Conservation (phyloP, 2,329 filamentous ascomycete species). For the Colletotrichum horii region DNA sequence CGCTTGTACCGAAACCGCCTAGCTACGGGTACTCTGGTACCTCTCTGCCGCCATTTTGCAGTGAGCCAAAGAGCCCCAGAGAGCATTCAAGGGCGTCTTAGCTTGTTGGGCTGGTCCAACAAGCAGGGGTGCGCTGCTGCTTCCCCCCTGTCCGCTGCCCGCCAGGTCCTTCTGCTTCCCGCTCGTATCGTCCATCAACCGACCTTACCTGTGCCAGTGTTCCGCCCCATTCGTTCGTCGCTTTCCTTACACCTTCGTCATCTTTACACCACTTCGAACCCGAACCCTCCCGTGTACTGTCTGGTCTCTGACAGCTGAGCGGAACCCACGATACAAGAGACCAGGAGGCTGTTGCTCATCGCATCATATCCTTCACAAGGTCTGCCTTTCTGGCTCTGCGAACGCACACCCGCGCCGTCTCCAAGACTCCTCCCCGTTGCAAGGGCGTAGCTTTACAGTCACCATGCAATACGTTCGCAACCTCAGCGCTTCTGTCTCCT, state of each 20-base stretch:
- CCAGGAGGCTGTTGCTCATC: neutral
- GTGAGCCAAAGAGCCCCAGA: neutral
- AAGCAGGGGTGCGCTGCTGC: constrained; percentile 1
- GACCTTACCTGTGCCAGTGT: neutral
- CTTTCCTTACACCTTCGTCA: constrained; percentile 11
- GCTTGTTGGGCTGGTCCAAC: constrained; percentile 21
- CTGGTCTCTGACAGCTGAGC: neutral
- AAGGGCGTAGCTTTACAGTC: neutral
- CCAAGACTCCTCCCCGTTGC: neutral
- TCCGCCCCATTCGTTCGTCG: neutral
- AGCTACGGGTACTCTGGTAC: neutral
- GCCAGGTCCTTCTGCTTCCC: neutral
- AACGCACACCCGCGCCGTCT: neutral
- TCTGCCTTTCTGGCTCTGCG: neutral
- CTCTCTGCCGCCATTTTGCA: neutral
- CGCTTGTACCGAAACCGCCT: neutral
- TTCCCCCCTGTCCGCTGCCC: neutral
- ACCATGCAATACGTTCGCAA: constrained; percentile 98
- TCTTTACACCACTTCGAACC: constrained; percentile 3
- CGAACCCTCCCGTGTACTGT: neutral
- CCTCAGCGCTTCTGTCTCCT: constrained; percentile 93
- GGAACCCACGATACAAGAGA: neutral
- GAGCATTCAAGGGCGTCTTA: neutral
- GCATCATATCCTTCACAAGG: neutral
- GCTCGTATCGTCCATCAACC: neutral